Percentiles rank a stretch among this genome's conserved stretches.
These are phyloP conservation scores for Vaccinium darrowii DNA, from an alignment of 148 eudicot genomes.

Conservation along the genomic window DNA sequence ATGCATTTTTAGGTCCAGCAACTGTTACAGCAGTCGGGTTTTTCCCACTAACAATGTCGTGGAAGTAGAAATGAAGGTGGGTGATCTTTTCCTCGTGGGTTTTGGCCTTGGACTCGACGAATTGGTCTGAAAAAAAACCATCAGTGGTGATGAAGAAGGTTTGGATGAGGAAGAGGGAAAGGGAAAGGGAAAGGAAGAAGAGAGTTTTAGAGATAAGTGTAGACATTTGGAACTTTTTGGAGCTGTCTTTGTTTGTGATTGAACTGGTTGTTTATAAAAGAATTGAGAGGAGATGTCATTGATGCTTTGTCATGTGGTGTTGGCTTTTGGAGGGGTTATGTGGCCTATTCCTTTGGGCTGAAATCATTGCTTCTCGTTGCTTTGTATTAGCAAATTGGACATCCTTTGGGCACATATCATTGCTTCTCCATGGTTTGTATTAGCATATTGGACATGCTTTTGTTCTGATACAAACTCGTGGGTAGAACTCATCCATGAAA, in stretches of 20 bases:
- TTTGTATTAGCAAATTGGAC: neutral
- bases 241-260: neutral
- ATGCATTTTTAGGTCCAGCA: slow-evolving; percentile 35
- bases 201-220: neutral
- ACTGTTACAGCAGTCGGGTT: slow-evolving; percentile 46
- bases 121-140: slow-evolving; percentile 12
- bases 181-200: neutral
- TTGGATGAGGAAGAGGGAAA: slow-evolving; percentile 2
- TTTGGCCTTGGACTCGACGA: neutral
- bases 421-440: neutral
- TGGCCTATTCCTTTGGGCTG: neutral
- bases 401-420: neutral
- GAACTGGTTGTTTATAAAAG: neutral
- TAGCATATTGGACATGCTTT: neutral
- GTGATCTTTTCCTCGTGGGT: slow-evolving; percentile 17
- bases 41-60: slow-evolving; percentile 42
- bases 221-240: slow-evolving; percentile 11
- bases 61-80: slow-evolving; percentile 61
- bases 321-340: neutral
- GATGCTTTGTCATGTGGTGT: neutral
- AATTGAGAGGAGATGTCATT: neutral
- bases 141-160: neutral
- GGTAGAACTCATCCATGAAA: too few relatives aligned
- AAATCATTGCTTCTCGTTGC: neutral
- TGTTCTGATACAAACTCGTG: too few relatives aligned